Base-by-base conservation (phyloP, 345 rosid species). In the Murraya paniculata region DNA sequence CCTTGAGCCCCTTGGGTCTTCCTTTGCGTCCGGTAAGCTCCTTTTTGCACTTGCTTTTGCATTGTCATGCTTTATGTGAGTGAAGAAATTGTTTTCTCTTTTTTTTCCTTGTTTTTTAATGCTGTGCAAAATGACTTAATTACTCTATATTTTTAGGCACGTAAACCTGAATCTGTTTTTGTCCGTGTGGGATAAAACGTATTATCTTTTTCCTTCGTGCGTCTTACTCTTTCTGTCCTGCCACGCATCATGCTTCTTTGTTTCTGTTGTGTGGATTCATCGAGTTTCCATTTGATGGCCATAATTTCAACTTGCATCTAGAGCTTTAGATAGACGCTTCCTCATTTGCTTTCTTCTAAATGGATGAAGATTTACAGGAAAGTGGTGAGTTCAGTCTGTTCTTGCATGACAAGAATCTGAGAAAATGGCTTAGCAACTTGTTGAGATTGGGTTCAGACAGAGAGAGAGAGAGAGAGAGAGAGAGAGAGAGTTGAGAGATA, bases 1-100 rank as follows among this genome's bases (percentile, higher is more conserved):
- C 80, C 60, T 87, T 92, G 76, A 91, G 92, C 82, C 89, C 94
- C 71, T 65, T 86, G 56, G 98, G 97, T 77, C 91, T 92, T 78
- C 98, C 99, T 62, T 70, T 92, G 81, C 97, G 93, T 73, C 94
- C 91, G 1, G 99, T 96, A 85, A 91, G 94, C 81, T 71, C 80
- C 53, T 78, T n/a, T 61, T 45, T 39, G 18, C 45, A 36, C 68
- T 35, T 45, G 4, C 48, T 14, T 59, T 61, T 71, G 36, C 66
- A 21, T 80, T 77, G 65, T 48, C 66, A 71, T 68, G 59, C 56
- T 65, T 82, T 76, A 9, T 30, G 25, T 75, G 28, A 59, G 67
- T 6, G 31, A 38, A 57, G 48, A 64, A n/a, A 48, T 16, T 31
- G 3, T 64, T 21, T 45, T 24, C 50, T 45, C 56, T 28, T 64